phyloP scores from a whole-genome alignment of 345 rosid species.

The Arabidopsis suecica region DNA sequence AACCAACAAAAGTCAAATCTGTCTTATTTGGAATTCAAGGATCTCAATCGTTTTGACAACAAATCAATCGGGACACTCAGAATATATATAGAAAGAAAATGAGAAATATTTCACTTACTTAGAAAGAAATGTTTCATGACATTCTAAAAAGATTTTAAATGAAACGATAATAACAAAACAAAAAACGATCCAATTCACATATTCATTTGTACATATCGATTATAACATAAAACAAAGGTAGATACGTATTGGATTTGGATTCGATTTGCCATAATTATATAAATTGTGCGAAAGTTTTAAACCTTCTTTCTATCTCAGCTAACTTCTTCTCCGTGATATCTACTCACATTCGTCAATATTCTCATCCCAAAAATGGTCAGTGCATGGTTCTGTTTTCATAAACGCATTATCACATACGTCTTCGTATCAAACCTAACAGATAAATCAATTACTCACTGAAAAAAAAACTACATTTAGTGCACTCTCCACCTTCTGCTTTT shows the following conservation, averaged over 20 bases:
- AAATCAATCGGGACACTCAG: conserved; percentile 16
- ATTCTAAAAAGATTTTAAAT: background rate
- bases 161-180: background rate
- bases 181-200: background rate
- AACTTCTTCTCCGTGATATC: conserved; percentile 42
- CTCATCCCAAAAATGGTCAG: conserved; percentile 28
- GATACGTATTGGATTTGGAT: background rate
- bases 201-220: background rate
- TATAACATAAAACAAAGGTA: background rate
- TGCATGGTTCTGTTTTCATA: conserved; percentile 12
- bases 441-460: background rate
- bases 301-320: background rate
- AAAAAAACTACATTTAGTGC: conserved; percentile 1
- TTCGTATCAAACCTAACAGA: conserved; percentile 3
- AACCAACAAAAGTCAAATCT: conserved; percentile 48
- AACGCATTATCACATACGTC: conserved; percentile 22
- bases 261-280: background rate
- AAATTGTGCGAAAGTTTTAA: conserved; percentile 4
- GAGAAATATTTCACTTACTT: background rate
- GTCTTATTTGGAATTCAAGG: conserved; percentile 38
- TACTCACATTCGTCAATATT: conserved; percentile 35
- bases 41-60: conserved; percentile 31
- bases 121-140: background rate
- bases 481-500: conserved; percentile 7
- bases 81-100: background rate